Conservation (phyloP, 371 early-diverging fungal species). For the Apophysomyces elegans region DNA sequence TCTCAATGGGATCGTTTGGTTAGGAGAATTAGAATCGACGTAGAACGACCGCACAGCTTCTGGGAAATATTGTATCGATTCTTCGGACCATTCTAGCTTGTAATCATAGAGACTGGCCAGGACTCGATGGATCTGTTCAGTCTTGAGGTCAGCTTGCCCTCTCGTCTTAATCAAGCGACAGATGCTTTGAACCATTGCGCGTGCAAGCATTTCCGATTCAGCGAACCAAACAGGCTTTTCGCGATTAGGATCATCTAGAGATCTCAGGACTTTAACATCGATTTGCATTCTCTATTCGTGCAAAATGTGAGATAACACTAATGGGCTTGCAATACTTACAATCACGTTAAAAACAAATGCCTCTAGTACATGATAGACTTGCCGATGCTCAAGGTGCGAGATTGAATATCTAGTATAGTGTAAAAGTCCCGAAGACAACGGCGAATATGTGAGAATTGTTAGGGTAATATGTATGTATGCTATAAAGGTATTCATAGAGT, state of each 20-base stretch:
- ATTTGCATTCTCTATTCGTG: constrained; percentile 57
- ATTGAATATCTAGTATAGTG: constrained; percentile 68
- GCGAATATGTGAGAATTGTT: constrained; percentile 42
- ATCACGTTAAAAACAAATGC: constrained; percentile 67
- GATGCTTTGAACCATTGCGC: constrained; percentile 61
- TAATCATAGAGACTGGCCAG: constrained; percentile 57
- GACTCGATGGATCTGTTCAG: constrained; percentile 58
- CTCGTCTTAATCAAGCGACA: constrained; percentile 65
- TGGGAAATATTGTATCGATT: constrained; percentile 58
- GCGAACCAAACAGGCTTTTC: constrained; percentile 70
- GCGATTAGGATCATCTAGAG: constrained; percentile 62
- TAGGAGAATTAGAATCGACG: constrained; percentile 28
- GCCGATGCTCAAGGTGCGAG: constrained; percentile 66
- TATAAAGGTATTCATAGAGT: neutral
- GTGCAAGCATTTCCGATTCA: constrained; percentile 69
- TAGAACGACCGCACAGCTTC: constrained; percentile 59
- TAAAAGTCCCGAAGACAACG: constrained; percentile 56
- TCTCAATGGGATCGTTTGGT: constrained; percentile 22
- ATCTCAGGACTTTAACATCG: constrained; percentile 61
- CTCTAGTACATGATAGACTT: constrained; percentile 67
- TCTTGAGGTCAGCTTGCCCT: constrained; percentile 65
- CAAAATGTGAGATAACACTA: neutral
- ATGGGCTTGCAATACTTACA: constrained; percentile 26
- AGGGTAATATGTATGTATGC: constrained; percentile 28
- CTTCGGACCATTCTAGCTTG: constrained; percentile 61